phyloP scores from a whole-genome alignment of 2,329 filamentous ascomycete species.

The Aspergillus fumigatus region DNA sequence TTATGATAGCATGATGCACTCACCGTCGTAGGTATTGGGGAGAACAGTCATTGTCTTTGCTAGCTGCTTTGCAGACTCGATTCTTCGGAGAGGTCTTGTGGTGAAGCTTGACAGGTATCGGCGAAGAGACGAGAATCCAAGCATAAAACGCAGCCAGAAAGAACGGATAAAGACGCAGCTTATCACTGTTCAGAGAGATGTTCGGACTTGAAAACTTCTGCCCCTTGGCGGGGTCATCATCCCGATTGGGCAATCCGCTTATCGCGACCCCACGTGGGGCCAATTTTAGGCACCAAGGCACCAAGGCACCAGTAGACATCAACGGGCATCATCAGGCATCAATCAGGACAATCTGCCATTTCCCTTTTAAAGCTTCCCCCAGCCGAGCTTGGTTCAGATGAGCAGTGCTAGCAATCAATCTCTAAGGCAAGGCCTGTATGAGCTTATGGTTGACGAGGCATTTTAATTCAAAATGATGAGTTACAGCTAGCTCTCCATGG shows the following conservation, averaged over 20 bases:
- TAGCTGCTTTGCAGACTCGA: constrained; percentile 31
- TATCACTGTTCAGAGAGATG: neutral
- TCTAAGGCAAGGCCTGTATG: too few species aligned
- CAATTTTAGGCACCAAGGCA: constrained; percentile 18
- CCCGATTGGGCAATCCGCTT: constrained; percentile 22
- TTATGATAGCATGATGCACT: constrained; percentile 20
- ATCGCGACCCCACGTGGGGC: constrained; percentile 21
- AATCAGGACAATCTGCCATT: neutral
- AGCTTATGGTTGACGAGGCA: neutral
- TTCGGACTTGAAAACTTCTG: constrained; percentile 3
- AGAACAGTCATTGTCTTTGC: constrained; percentile 49
- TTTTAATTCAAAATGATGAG: neutral
- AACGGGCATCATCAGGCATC: too few species aligned
- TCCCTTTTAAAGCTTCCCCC: neutral
- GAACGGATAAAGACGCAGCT: constrained; percentile 3
- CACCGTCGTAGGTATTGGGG: constrained; percentile 57
- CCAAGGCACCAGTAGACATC: neutral
- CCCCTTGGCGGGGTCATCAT: constrained; percentile 11
- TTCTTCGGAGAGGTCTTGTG: constrained; percentile 24
- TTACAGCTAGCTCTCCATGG: neutral
- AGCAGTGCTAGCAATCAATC: too few species aligned
- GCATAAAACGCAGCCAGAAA: neutral
- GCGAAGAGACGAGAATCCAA: constrained; percentile 1
- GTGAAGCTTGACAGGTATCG: constrained; percentile 20
- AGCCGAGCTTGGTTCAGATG: too few species aligned